Evolutionary conservation across 2,329 filamentous ascomycete genomes (phyloP).

Genomic region (Fusarium circinatum): DNA sequence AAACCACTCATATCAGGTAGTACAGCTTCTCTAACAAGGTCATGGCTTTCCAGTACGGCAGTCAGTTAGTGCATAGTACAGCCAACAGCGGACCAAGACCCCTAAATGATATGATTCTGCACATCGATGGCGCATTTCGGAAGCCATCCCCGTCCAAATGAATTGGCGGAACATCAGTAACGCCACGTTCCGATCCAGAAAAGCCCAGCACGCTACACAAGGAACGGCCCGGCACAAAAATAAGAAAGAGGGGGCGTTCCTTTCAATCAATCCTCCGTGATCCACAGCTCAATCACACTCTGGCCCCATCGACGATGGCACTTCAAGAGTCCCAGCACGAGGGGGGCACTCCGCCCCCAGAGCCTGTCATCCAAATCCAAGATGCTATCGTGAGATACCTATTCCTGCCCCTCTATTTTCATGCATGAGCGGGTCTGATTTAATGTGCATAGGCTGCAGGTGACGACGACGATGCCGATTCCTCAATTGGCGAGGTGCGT

Average conservation of each 20-base stretch:
- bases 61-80: rapidly evolving
- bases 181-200: neutral
- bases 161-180: neutral
- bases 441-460: neutral
- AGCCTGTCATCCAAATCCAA: neutral
- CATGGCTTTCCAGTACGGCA: too few relatives aligned
- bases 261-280: neutral
- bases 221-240: neutral
- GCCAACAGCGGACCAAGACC: neutral
- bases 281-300: neutral
- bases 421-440: neutral
- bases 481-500: neutral
- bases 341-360: neutral
- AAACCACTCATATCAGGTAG: neutral
- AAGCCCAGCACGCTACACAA: neutral
- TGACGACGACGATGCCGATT: neutral
- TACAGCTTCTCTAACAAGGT: neutral
- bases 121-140: neutral
- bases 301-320: neutral
- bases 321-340: neutral
- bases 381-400: neutral
- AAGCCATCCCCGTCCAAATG: neutral
- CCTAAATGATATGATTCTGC: neutral
- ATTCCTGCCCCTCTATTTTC: neutral
- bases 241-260: neutral